Conservation (phyloP, 768 basidiomycete species). For the Tephrocybe sp. region DNA sequence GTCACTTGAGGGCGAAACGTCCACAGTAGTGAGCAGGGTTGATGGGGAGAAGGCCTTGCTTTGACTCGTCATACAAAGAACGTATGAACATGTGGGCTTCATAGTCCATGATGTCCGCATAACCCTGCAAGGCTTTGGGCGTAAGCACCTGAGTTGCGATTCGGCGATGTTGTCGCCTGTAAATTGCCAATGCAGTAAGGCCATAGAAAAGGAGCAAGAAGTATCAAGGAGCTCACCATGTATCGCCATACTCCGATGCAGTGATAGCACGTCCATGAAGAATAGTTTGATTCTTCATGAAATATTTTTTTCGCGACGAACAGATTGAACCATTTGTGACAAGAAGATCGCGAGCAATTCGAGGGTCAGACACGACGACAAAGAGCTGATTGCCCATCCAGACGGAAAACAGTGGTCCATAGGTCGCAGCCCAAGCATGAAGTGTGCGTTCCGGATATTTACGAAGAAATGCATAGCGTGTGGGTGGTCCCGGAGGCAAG, state of each 20-base stretch:
- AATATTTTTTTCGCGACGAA: constrained; percentile 32
- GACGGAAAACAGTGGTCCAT: constrained; percentile 33
- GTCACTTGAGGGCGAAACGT: constrained; percentile 27
- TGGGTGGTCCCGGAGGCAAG: constrained; percentile 27
- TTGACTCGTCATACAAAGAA: constrained; percentile 31
- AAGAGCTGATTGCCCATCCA: constrained; percentile 40
- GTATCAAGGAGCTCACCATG: constrained; percentile 24
- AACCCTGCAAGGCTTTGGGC: constrained; percentile 32
- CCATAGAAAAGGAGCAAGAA: neutral
- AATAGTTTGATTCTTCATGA: constrained; percentile 36
- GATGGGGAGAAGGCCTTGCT: constrained; percentile 30
- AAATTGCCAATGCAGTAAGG: neutral
- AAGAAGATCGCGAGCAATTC: constrained; percentile 32
- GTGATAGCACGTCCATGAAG: constrained; percentile 33
- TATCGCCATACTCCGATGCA: constrained; percentile 30
- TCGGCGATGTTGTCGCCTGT: constrained; percentile 41
- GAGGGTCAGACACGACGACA: constrained; percentile 34
- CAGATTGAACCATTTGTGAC: constrained; percentile 35
- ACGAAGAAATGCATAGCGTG: constrained; percentile 30
- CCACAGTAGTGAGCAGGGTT: constrained; percentile 38
- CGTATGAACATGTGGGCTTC: constrained; percentile 39
- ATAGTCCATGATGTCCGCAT: constrained; percentile 34
- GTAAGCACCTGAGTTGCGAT: constrained; percentile 35
- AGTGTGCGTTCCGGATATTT: constrained; percentile 35
- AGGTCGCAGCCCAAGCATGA: constrained; percentile 31